Evolutionary conservation across 441 rosid genomes (phyloP).

Genomic region (Lepidium campestre): DNA sequence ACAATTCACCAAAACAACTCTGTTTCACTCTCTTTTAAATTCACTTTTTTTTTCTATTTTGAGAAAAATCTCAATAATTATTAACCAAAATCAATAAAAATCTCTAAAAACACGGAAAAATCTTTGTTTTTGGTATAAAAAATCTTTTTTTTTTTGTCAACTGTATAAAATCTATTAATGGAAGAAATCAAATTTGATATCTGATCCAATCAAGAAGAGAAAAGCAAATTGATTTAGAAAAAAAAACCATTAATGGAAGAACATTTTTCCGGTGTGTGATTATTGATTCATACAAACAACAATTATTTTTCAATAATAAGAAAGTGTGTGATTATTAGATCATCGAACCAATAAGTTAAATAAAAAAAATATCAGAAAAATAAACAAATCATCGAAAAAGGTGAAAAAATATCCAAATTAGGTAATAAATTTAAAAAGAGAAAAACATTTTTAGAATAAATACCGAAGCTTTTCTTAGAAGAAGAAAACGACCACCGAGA

Average conservation of each 20-base stretch:
- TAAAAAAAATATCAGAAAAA: background rate
- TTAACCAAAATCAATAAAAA: background rate
- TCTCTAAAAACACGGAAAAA: background rate
- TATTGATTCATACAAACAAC: background rate
- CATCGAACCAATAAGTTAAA: constrained; percentile 5
- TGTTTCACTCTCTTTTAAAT: background rate
- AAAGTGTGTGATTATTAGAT: background rate
- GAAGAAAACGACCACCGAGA: constrained; percentile 42
- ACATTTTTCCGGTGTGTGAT: constrained; percentile 4
- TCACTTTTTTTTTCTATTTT: background rate
- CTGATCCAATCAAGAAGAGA: constrained; percentile 9
- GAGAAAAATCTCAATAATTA: background rate
- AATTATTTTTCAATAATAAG: background rate
- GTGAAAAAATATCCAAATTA: background rate
- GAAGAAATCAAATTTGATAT: constrained; percentile 7
- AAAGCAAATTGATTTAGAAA: background rate
- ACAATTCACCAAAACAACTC: background rate
- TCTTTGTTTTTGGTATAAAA: background rate
- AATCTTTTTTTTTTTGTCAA: background rate
- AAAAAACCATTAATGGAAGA: background rate
- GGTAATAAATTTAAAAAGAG: background rate
- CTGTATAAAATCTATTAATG: background rate
- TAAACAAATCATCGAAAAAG: background rate
- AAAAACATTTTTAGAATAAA: background rate
- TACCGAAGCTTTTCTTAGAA: constrained; percentile 48